These are phyloP conservation scores for Anthostomella pinea DNA, from an alignment of 2,329 filamentous ascomycete genomes.

Conservation along the genomic window DNA sequence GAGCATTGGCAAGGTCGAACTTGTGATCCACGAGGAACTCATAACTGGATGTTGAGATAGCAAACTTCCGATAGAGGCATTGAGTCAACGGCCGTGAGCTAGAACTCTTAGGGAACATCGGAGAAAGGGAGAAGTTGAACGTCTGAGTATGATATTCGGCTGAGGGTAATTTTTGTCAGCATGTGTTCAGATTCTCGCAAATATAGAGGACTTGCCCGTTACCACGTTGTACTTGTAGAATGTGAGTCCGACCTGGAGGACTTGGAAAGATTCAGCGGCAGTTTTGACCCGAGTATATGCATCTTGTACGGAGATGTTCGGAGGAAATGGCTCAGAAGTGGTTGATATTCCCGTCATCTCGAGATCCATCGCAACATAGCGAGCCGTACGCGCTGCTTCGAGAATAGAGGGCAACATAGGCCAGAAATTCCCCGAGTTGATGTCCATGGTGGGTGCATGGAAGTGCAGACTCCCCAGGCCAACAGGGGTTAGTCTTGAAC, in stretches of 20 bases:
- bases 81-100: slow-evolving; percentile 16
- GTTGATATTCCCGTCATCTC: slow-evolving; percentile 37
- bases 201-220: slow-evolving; percentile 1
- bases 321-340: slow-evolving; percentile 1
- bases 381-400: too few relatives aligned
- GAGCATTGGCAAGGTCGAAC: slow-evolving; percentile 25
- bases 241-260: slow-evolving; percentile 38
- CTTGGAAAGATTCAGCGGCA: slow-evolving; percentile 30
- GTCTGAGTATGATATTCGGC: slow-evolving; percentile 23
- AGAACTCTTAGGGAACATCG: slow-evolving; percentile 19
- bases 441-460: slow-evolving; percentile 22
- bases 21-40: slow-evolving; percentile 28
- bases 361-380: slow-evolving; percentile 35
- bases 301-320: slow-evolving; percentile 12
- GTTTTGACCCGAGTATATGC: slow-evolving; percentile 29
- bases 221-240: slow-evolving; percentile 24
- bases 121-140: slow-evolving; percentile 33
- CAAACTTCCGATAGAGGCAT: slow-evolving; percentile 26
- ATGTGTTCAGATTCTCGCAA: not conserved
- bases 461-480: too few relatives aligned
- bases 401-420: slow-evolving; percentile 29
- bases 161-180: slow-evolving; percentile 8
- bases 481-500: too few relatives aligned
- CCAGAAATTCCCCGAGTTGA: slow-evolving; percentile 29
- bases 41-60: slow-evolving; percentile 28